phyloP scores from a whole-genome alignment of 2,329 filamentous ascomycete genomes.

The Pseudocercospora pini-densiflorae region DNA sequence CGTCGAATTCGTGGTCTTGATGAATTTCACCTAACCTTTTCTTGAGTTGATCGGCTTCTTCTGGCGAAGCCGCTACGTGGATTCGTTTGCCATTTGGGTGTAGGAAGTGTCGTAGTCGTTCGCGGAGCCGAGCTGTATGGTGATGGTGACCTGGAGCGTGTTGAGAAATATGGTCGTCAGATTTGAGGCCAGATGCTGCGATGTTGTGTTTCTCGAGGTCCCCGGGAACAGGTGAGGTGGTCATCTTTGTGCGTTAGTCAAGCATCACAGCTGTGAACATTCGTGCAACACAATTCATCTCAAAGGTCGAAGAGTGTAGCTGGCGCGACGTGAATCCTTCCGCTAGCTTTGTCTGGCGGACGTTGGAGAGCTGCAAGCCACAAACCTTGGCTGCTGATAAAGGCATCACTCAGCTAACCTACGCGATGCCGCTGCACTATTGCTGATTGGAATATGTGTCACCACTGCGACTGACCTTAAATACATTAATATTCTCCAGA shows the following conservation, averaged over 20 bases:
- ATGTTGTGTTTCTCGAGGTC: constrained; percentile 22
- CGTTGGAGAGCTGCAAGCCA: background rate
- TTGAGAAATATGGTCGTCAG: background rate
- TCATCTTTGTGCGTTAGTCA: constrained; percentile 6
- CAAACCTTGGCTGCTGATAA: constrained; percentile 3
- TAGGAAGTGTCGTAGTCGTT: constrained; percentile 57
- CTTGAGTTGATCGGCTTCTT: constrained; percentile 57
- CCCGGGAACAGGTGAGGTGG: constrained; percentile 1
- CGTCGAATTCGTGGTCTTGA: constrained; percentile 53
- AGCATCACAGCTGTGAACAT: background rate
- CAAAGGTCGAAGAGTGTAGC: background rate
- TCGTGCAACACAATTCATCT: background rate
- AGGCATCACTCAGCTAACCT: constrained; percentile 1
- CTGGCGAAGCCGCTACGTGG: constrained; percentile 60
- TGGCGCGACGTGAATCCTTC: background rate
- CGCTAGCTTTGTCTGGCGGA: background rate
- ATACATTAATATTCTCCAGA: background rate
- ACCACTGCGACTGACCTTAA: background rate
- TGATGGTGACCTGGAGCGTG: constrained; percentile 13
- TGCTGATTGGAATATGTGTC: background rate
- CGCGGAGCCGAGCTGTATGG: constrained; percentile 34
- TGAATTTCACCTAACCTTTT: constrained; percentile 48
- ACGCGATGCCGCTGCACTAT: background rate
- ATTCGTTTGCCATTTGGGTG: constrained; percentile 61
- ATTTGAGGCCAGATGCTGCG: background rate